Percentiles rank a stretch among this genome's conserved stretches.
phyloP scores from a whole-genome alignment of 2,329 filamentous ascomycete species.

The Trichophaea hybrida region DNA sequence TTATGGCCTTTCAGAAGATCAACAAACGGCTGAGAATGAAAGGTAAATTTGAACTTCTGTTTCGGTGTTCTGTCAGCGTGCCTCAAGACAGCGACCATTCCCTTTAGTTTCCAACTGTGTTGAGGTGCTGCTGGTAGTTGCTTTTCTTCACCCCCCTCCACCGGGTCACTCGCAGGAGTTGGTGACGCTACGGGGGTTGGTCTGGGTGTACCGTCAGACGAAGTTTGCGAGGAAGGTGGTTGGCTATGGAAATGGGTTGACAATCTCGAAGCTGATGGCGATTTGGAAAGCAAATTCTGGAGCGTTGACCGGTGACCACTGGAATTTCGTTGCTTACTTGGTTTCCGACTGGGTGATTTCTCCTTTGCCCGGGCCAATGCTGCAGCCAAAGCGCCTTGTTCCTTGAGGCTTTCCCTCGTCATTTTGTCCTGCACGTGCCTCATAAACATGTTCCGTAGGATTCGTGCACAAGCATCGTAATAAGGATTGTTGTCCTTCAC shows the following conservation, averaged over 20 bases:
- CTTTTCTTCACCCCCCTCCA: constrained; percentile 7
- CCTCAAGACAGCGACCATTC: constrained; percentile 88
- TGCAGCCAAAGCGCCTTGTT: constrained; percentile 29
- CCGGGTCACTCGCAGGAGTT: constrained; percentile 6
- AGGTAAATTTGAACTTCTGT: constrained; percentile 99
- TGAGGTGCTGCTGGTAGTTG: constrained; percentile 60
- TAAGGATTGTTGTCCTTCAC: constrained; percentile 99
- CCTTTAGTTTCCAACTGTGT: constrained; percentile 95
- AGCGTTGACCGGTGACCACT: constrained; percentile 24
- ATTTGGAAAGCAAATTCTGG: constrained; percentile 21
- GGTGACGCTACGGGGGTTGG: constrained; percentile 15
- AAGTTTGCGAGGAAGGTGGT: not conserved
- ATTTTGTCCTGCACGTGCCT: constrained; percentile 36
- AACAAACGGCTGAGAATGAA: constrained; percentile 92
- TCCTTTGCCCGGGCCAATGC: constrained; percentile 26
- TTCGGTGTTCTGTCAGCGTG: constrained; percentile 96
- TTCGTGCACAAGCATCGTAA: constrained; percentile 78
- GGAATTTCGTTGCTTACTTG: constrained; percentile 25
- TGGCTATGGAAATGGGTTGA: constrained; percentile 2
- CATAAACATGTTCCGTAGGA: constrained; percentile 77
- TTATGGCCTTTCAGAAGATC: constrained; percentile 88
- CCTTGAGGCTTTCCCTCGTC: constrained; percentile 30
- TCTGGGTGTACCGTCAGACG: constrained; percentile 9
- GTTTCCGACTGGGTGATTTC: constrained; percentile 6
- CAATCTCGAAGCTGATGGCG: constrained; percentile 18